phyloP scores from a whole-genome alignment of 1,139 yeast genomes.

The Yamadazyma oceani region DNA sequence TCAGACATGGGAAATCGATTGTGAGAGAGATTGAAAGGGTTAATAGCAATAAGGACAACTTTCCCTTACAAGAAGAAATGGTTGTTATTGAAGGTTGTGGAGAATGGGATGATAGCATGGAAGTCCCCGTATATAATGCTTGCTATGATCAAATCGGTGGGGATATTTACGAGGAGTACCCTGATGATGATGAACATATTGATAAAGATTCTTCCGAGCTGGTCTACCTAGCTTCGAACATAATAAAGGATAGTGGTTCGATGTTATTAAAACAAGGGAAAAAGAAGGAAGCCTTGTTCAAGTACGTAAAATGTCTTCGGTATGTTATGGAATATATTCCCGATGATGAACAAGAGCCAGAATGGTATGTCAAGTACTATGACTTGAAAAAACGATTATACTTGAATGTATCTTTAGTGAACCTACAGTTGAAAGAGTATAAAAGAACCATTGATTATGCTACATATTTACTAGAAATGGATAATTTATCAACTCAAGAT shows the following conservation, averaged over 20 bases:
- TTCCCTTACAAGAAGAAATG: constrained; percentile 32
- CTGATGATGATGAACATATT: constrained; percentile 64
- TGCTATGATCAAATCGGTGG: constrained; percentile 62
- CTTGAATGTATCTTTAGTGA: constrained; percentile 57
- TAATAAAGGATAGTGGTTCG: constrained; percentile 68
- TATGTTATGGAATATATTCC: constrained; percentile 73
- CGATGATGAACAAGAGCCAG: constrained; percentile 63
- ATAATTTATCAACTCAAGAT: constrained; percentile 36
- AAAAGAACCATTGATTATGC: constrained; percentile 51
- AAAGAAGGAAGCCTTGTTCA: constrained; percentile 51
- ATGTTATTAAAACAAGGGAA: constrained; percentile 54
- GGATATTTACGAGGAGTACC: constrained; percentile 71
- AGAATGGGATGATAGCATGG: constrained; percentile 53
- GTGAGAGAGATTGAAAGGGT: constrained; percentile 62
- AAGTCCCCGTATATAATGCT: constrained; percentile 59
- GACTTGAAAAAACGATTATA: constrained; percentile 61
- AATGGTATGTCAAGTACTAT: constrained; percentile 47
- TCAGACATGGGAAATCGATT: constrained; percentile 65
- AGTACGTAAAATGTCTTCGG: constrained; percentile 62
- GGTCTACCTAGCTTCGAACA: constrained; percentile 50
- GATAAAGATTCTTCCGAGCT: constrained; percentile 57
- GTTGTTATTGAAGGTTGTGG: constrained; percentile 67
- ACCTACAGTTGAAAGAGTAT: constrained; percentile 48
- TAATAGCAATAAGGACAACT: constrained; percentile 40
- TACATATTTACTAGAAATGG: constrained; percentile 54